Evolutionary conservation across 805 yeast genomes (phyloP), one percentile per base, ranked within the genome.

Genomic region (Saccharomyces mikatae): DNA sequence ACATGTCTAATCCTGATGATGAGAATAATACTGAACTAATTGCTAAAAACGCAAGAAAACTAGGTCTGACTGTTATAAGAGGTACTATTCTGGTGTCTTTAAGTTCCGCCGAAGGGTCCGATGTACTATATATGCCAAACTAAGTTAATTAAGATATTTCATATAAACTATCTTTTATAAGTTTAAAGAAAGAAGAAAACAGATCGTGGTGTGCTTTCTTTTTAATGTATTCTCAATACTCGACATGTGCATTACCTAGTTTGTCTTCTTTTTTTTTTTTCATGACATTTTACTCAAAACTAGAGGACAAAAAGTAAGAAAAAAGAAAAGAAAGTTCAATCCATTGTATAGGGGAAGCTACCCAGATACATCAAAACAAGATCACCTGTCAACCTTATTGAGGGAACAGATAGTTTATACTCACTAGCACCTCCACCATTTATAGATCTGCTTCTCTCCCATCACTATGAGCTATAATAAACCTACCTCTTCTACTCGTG

Each of bases 11-110:
- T 58, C 78, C 84, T n/a, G 91, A 84, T 58, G 80, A 84, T 14
- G 84, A 81, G 36, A 88, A 84, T 54, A 82, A 80, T 29, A 74
- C 78, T 14, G 70, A 76, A 2, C 58, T 58, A 24, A 73, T 76
- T 60, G 80, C 80, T 48, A 80, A 73, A 49, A 70, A 82, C 60
- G 83, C 87, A 1, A 81, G 97, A 66, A 71, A 74, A 3, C 74
- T 90, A 50, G 96, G 96, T 0, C 75, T 80, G 36, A 90, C 89
- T 24, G 92, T 92, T 47, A 88, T 87, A 6, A 83, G 97, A 71
- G 95, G 97, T 13, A 90, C 95, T 3, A 76, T 84, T 53, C 70
- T 92, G 55, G 78, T 87, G 61, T 67, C 70, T 13, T 56, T 69
- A 36, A 65, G 72, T 53, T 70, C 72, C 17, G 56, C 60, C 11